phyloP scores from a whole-genome alignment of 345 rosid species.

The Euclidium syriacum region DNA sequence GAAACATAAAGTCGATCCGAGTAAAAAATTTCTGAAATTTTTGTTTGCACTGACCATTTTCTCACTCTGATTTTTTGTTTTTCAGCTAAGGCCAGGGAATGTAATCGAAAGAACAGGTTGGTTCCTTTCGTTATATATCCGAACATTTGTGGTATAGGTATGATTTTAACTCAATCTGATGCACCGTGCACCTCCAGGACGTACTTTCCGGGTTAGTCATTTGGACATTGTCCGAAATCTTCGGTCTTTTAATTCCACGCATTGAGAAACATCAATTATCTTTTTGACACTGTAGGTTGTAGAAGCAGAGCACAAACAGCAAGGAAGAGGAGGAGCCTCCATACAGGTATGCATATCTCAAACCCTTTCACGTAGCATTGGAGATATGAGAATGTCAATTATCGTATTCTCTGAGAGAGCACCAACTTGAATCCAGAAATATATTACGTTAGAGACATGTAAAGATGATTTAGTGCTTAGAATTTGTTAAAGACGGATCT shows the following conservation, averaged over 20 bases:
- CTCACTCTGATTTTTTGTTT: neutral
- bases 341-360: slow-evolving; percentile 50
- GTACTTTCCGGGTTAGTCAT: slow-evolving; percentile 56
- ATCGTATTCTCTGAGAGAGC: neutral
- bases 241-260: neutral
- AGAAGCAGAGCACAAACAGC: slow-evolving; percentile 73
- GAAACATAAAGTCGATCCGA: neutral
- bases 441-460: neutral
- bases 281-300: slow-evolving; percentile 44
- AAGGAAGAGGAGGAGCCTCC: slow-evolving; percentile 93
- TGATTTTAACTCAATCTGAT: slow-evolving; percentile 14
- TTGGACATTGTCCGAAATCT: neutral
- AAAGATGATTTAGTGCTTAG: neutral
- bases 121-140: neutral
- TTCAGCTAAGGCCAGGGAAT: slow-evolving; percentile 77
- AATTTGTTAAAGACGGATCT: neutral
- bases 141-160: neutral
- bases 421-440: neutral
- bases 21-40: neutral
- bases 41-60: neutral
- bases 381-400: neutral
- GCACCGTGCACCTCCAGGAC: slow-evolving; percentile 43
- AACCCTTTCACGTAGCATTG: neutral
- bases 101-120: slow-evolving; percentile 84
- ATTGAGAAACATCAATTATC: neutral